Percentiles rank a stretch among this genome's conserved stretches.
These are phyloP conservation scores for Yamadazyma nakazawae DNA, from an alignment of 805 yeast species.

Conservation along the genomic window DNA sequence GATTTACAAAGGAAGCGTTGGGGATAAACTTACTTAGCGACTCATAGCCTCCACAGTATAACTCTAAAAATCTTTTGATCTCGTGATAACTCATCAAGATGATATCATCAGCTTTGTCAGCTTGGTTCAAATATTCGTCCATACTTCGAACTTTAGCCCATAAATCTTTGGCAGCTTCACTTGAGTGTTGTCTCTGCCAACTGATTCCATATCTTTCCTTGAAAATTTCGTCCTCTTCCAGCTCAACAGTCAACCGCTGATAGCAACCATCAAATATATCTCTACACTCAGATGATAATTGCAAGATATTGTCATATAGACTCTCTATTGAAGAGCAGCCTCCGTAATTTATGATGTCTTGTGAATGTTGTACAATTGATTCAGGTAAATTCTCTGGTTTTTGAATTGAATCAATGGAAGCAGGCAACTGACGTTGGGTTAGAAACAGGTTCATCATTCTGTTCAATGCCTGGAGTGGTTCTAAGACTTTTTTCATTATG, in stretches of 20 bases:
- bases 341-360: constrained; percentile 50
- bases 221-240: constrained; percentile 52
- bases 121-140: constrained; percentile 50
- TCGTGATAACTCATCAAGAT: constrained; percentile 46
- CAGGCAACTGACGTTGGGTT: constrained; percentile 53
- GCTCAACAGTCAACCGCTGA: constrained; percentile 47
- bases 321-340: constrained; percentile 45
- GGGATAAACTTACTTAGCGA: constrained; percentile 38
- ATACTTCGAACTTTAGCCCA: constrained; percentile 42
- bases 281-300: constrained; percentile 38
- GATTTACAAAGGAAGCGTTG: constrained; percentile 28
- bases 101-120: constrained; percentile 57
- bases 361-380: constrained; percentile 52
- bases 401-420: constrained; percentile 58
- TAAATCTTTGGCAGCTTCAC: constrained; percentile 40
- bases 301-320: constrained; percentile 32
- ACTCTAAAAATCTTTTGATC: constrained; percentile 45
- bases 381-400: constrained; percentile 58
- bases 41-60: constrained; percentile 41
- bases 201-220: constrained; percentile 25
- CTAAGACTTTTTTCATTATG: constrained; percentile 40
- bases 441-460: constrained; percentile 43
- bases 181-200: constrained; percentile 54
- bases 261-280: constrained; percentile 44
- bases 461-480: constrained; percentile 49